Base-by-base conservation (phyloP, 2,329 filamentous ascomycete species). In the Epichloe baconii region DNA sequence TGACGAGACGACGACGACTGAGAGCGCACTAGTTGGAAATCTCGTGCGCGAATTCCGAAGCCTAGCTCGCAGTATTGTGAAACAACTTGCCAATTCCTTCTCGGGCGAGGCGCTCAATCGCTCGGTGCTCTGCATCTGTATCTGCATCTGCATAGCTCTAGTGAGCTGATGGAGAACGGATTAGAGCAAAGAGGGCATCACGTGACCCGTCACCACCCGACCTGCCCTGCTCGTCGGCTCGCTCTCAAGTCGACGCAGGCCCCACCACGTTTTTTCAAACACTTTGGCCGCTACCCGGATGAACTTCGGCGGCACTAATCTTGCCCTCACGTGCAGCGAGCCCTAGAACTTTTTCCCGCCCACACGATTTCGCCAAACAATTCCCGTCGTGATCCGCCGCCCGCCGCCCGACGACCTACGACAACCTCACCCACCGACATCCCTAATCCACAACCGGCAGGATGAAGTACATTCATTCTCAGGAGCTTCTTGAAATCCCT, bases 381-480 rank as follows among this genome's bases (percentile, higher is more conserved):
- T 66, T 66, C 62, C 40, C 19, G 64, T 64, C 62, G 66, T 64
- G 66, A 66, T 56, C 57, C 64, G 62, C 60, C 57, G 56, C 36
- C 44, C 45, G 45, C 23, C 31, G 31, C 31, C 31, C 62, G 62
- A 64, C 62, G 62, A 59, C 61, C 60, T 57, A 66, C 58, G 66
- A 67, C 66, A 68, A 66, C 66, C 66, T 68, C 66, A 66, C 66
- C 65, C 61, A 61, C 61, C 68, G 64, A 66, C 69, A 71, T 69
- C 66, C 68, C 67, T 66, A 53, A 47, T 53, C 67, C 66, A 68
- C 68, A 66, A 71, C 71, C 74, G 76, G 77, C 86, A 96, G 87
- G 78, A 97, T 97, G 93, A 94, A 87, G 82, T 97, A 96, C 88
- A 95, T 98, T 79, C 89, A 96, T 83, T 95, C 88, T 71, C 81